Evolutionary conservation across 208 protist genomes (phyloP), one percentile per base, ranked within the genome.

Genomic region (Wallacemonas sp.): DNA sequence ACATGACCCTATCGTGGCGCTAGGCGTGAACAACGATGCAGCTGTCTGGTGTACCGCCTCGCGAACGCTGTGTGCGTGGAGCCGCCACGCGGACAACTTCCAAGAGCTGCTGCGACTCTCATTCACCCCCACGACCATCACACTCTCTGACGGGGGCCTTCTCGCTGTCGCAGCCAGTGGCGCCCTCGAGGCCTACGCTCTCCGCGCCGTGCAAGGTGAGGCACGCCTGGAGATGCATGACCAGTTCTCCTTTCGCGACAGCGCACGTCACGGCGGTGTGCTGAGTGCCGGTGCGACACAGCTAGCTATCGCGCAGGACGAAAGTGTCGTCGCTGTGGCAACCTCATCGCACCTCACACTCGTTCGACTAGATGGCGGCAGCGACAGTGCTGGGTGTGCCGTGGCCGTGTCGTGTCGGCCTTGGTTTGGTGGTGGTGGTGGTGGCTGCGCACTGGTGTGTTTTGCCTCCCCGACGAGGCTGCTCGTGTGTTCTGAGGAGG

Each of bases 391-490:
- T n/a, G 29, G 48, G 26, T 22, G 24, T 27, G 30, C 42, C 5
- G 3, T 24, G 5, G 42, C 13, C 19, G 57, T 57, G 42, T 69
- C 17, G 62, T 85, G 79, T 58, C 44, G 34, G 13, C 19, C 45
- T 26, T 85, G 70, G 74, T 85, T 75, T 63, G 66, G 68, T 13
- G 46, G 67, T 10, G 27, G 22, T 21, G 63, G 52, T 22, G 33
- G n/a, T 36, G 69, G 69, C 19, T 54, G 63, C 61, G 26, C 46
- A 36, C 34, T 73, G 67, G 45, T 52, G 44, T 62, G 63, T 59
- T 67, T 79, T 66, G 53, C 46, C 48, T 66, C 69, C n/a, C 61
- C 66, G 21, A 69, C 45, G 34, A 52, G 53, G 37, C 50, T 85
- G 13, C 73, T 79, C 66, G 44, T 76, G 10, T 30, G 81, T 4